Evolutionary conservation across 2,329 filamentous ascomycete species (phyloP).

Genomic region (Phaeomoniella chlamydospora): DNA sequence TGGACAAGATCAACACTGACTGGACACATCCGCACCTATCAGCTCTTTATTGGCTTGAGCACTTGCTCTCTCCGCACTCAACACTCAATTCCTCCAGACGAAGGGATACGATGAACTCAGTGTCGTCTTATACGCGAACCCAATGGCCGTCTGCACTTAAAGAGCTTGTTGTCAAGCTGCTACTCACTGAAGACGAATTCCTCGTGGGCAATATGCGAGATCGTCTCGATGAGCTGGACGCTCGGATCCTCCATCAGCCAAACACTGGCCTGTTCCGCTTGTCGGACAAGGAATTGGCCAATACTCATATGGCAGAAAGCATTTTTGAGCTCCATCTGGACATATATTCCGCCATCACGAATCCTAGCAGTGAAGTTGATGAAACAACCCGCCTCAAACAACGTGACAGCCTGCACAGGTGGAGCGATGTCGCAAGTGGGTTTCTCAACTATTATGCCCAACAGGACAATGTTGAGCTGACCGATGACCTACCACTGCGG

Average conservation of each 20-base stretch:
- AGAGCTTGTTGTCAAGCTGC: slow-evolving; percentile 35
- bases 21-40: slow-evolving; percentile 36
- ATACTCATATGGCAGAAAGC: slow-evolving; percentile 41
- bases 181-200: slow-evolving; percentile 39
- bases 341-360: slow-evolving; percentile 48
- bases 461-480: slow-evolving; percentile 13
- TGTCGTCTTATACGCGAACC: slow-evolving; percentile 37
- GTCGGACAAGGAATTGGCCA: slow-evolving; percentile 16
- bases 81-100: background rate
- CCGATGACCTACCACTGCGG: slow-evolving; percentile 36
- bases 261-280: slow-evolving; percentile 13
- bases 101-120: slow-evolving; percentile 5
- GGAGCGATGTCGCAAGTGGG: slow-evolving; percentile 43
- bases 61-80: slow-evolving; percentile 21
- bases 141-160: slow-evolving; percentile 43
- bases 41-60: slow-evolving; percentile 38
- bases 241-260: slow-evolving; percentile 12
- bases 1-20: slow-evolving; percentile 28
- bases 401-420: slow-evolving; percentile 44
- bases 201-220: slow-evolving; percentile 29
- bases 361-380: slow-evolving; percentile 42
- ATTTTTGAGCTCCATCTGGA: slow-evolving; percentile 56
- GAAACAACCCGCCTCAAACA: slow-evolving; percentile 35
- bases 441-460: slow-evolving; percentile 30
- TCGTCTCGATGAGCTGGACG: slow-evolving; percentile 15